Percentiles rank a stretch among this genome's conserved stretches.
Evolutionary conservation across 495 filamentous ascomycete species (phyloP).

Genomic region (Aspergillus affinis): DNA sequence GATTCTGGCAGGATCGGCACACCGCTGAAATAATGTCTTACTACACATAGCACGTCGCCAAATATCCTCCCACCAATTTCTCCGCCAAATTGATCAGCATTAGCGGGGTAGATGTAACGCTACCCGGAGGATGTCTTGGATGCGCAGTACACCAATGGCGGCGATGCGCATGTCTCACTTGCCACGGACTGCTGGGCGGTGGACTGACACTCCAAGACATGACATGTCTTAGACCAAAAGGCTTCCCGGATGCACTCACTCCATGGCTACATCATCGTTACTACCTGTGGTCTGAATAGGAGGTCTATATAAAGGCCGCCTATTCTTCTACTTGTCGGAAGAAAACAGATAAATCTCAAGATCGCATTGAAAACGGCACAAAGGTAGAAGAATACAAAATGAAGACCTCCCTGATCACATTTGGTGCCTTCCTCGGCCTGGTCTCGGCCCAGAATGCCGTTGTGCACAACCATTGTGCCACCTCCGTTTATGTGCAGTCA

Average conservation of each 20-base stretch:
- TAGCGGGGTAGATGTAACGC: constrained; percentile 23
- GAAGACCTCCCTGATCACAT: constrained; percentile 25
- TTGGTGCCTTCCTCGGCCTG: constrained; percentile 25
- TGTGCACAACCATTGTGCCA: constrained; percentile 27
- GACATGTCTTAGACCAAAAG: constrained; percentile 23
- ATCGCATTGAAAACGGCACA: constrained; percentile 6
- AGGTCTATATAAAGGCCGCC: constrained; percentile 25
- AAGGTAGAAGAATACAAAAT: constrained; percentile 16
- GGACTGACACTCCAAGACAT: constrained; percentile 23
- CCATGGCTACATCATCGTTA: constrained; percentile 14
- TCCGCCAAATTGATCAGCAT: constrained; percentile 3
- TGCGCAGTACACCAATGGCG: constrained; percentile 19
- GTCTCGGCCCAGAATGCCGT: constrained; percentile 29
- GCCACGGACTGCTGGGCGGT: constrained; percentile 8
- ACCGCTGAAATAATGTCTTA: constrained; percentile 13
- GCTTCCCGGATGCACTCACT: constrained; percentile 15
- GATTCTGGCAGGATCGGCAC: constrained; percentile 13
- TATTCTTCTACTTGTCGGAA: constrained; percentile 11
- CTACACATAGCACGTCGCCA: constrained; percentile 9
- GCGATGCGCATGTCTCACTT: constrained; percentile 31
- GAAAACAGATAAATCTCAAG: constrained; percentile 15
- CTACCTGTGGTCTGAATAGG: constrained; percentile 12
- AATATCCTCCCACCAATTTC: too few species aligned
- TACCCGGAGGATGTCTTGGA: constrained; percentile 20
- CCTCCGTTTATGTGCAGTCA: constrained; percentile 31